These are phyloP conservation scores for Tuber umbilicatum DNA, from an alignment of 495 filamentous ascomycete species.

Conservation along the genomic window DNA sequence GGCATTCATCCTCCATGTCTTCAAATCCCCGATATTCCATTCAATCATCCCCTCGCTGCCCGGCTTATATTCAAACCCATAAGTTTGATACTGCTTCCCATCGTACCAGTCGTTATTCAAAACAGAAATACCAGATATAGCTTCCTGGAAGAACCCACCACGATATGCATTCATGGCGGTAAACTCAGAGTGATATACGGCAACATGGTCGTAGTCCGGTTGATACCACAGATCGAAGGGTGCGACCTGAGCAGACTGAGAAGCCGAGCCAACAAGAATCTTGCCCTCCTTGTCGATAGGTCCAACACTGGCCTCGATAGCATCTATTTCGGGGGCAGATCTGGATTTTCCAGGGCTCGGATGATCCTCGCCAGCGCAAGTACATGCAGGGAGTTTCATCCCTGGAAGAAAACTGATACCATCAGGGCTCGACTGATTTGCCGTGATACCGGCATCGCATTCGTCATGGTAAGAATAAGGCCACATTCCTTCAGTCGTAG, in stretches of 20 bases:
- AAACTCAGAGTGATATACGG: slow-evolving; percentile 55
- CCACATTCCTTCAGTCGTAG: slow-evolving; percentile 69
- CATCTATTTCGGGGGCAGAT: slow-evolving; percentile 70
- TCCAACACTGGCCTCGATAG: slow-evolving; percentile 61
- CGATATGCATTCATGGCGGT: slow-evolving; percentile 60
- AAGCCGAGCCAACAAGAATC: slow-evolving; percentile 54
- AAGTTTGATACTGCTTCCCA: slow-evolving; percentile 65
- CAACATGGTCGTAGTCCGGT: slow-evolving; percentile 64
- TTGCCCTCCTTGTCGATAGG: slow-evolving; percentile 46
- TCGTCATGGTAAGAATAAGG: slow-evolving; percentile 68
- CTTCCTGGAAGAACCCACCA: slow-evolving; percentile 66
- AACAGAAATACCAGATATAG: slow-evolving; percentile 61
- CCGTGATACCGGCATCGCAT: slow-evolving; percentile 69
- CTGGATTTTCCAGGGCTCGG: slow-evolving; percentile 64
- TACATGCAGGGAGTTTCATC: slow-evolving; percentile 67
- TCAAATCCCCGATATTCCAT: slow-evolving; percentile 62
- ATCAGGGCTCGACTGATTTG: slow-evolving; percentile 65
- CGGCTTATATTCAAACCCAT: slow-evolving; percentile 67
- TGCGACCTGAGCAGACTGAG: slow-evolving; percentile 66
- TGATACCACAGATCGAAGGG: slow-evolving; percentile 74
- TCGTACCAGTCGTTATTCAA: slow-evolving; percentile 75
- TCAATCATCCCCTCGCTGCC: slow-evolving; percentile 56
- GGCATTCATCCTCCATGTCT: slow-evolving; percentile 62
- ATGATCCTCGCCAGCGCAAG: slow-evolving; percentile 60
- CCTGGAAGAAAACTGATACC: slow-evolving; percentile 64